Evolutionary conservation across 2,329 filamentous ascomycete genomes (phyloP), one percentile per base, ranked within the genome.

Genomic region (Graphilbum fragrans): DNA sequence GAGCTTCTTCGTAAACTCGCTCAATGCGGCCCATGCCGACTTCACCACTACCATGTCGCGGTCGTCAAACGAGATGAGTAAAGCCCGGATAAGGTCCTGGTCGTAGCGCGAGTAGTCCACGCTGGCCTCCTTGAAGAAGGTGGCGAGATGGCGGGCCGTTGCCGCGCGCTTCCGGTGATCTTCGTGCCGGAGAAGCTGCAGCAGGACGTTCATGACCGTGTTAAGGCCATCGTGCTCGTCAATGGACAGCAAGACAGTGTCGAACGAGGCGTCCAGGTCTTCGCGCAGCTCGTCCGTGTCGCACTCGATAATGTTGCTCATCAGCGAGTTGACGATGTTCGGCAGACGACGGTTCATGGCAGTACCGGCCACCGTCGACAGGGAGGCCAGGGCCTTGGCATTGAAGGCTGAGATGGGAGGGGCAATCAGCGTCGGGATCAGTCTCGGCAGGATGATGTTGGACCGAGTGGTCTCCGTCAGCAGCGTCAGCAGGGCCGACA

Each of bases 211-310:
- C 86, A 98, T 96, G 46, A 86, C 81, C 9, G 85, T 92, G 58
- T 95, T 96, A 29, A 98, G 72, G 39, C 93, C 92, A 62, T 98
- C 92, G 52, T 79, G 94, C 59, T 96, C 92, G 58, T 98, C 92
- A 45, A 96, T 87, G 18, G 88, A 94, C 39, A 90, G 67, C 45
- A 98, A 72, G 6, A 98, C 86, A 1, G 84, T 85, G 57, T 95
- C 86, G 53, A 98, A 92, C 0, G 92, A 83, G 38, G 67, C 65
- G 17, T 34, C 32, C n/a, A 17, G n/a, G n/a, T 19, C 32, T 6
- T 34, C 5, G 4, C 32, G n/a, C 5, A 34, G n/a, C 17, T 6
- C n/a, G 4, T 34, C 32, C 23, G 19, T 10, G 20, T 12, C 23
- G 5, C 22, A 19, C 23, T 25, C 23, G 4, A 96, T 78, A 39